Evolutionary conservation across 371 early-diverging fungal species (phyloP).

Genomic region (Conidiobolus incongruus): DNA sequence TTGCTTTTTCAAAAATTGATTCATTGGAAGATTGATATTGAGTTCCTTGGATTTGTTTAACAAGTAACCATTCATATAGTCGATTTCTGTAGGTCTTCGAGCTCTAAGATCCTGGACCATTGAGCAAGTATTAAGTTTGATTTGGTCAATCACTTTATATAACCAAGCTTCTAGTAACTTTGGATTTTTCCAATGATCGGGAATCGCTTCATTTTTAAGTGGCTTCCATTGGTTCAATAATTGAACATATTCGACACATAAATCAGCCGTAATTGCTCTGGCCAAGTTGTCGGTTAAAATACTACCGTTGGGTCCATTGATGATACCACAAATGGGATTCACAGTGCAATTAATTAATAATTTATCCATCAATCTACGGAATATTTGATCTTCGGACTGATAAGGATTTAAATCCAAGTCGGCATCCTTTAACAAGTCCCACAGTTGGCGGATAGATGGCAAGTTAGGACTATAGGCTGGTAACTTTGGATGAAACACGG

Average conservation of each 20-base stretch:
- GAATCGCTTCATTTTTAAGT: neutral
- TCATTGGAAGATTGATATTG: too few relatives aligned
- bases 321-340: neutral
- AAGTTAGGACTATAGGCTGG: neutral
- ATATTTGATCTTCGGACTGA: constrained; percentile 8
- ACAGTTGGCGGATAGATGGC: neutral
- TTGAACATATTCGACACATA: neutral
- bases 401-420: neutral
- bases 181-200: neutral
- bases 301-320: neutral
- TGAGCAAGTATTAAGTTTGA: neutral
- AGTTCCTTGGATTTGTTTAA: neutral
- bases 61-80: constrained; percentile 1
- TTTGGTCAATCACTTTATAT: too few relatives aligned
- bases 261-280: neutral
- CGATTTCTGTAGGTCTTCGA: constrained; percentile 7
- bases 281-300: neutral
- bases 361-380: neutral
- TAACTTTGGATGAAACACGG: constrained; percentile 9
- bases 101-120: constrained; percentile 8
- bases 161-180: neutral
- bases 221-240: neutral
- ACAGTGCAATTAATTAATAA: neutral
- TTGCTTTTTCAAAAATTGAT: too few relatives aligned
- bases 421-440: too few relatives aligned